Conservation (phyloP, 106 monocot species). For the Iris macrosiphon region DNA sequence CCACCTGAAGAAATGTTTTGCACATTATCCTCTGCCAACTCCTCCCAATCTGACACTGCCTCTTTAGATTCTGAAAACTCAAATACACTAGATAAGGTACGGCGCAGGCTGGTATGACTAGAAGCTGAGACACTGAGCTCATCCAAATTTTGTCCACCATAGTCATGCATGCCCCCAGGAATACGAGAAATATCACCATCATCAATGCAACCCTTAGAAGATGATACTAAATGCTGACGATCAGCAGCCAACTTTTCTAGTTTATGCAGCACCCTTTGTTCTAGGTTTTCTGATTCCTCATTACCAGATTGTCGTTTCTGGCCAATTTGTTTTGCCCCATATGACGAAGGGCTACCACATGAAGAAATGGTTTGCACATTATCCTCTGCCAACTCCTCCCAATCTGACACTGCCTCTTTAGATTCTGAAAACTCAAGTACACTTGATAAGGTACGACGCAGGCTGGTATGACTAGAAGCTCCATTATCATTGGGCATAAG, state of each 20-base stretch:
- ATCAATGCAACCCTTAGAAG: too few species aligned
- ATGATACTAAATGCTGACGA: neutral
- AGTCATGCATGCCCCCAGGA: too few species aligned
- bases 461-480: neutral
- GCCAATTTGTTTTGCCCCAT: slow-evolving; percentile 1
- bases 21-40: slow-evolving; percentile 7
- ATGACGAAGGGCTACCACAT: neutral
- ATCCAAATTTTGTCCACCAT: too few species aligned
- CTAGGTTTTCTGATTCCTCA: neutral
- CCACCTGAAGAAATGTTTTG: neutral
- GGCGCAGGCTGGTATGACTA: neutral
- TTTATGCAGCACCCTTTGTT: slow-evolving; percentile 15
- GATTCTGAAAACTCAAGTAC: slow-evolving; percentile 2
- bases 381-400: slow-evolving; percentile 13
- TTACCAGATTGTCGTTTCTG: neutral
- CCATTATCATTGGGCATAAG: too few species aligned
- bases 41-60: slow-evolving; percentile 15
- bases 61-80: slow-evolving; percentile 9
- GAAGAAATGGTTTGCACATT: neutral
- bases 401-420: slow-evolving; percentile 11
- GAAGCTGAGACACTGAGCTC: neutral
- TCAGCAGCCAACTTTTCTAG: slow-evolving; percentile 16
- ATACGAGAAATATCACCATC: too few species aligned
- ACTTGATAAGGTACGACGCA: neutral
- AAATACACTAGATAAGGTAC: neutral